phyloP scores from a whole-genome alignment of 768 basidiomycete species.

The Boletus subparvulus region DNA sequence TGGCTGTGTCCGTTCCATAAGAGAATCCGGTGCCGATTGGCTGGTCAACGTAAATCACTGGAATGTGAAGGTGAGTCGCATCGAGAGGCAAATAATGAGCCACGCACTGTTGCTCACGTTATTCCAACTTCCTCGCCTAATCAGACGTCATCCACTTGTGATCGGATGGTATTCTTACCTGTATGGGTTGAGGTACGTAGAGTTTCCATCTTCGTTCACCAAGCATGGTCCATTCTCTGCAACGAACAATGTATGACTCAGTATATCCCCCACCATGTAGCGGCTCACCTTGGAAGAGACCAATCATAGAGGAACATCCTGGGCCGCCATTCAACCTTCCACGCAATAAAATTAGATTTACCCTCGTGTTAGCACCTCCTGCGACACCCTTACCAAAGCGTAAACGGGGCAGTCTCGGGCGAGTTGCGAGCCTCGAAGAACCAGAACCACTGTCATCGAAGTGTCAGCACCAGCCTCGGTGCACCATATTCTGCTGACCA shows the following conservation, averaged over 20 bases:
- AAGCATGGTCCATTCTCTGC: conserved; percentile 64
- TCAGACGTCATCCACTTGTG: not conserved
- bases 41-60: conserved; percentile 72
- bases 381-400: conserved; percentile 48
- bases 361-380: not conserved
- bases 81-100: too few species aligned
- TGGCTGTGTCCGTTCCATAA: conserved; percentile 54
- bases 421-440: conserved; percentile 64
- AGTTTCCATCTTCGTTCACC: conserved; percentile 53
- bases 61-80: too few species aligned
- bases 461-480: not conserved
- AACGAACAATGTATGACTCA: not conserved
- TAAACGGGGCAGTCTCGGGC: conserved; percentile 63
- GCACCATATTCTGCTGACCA: conserved; percentile 37
- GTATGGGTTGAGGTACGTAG: conserved; percentile 58
- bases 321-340: conserved; percentile 59
- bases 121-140: conserved; percentile 45
- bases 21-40: conserved; percentile 69
- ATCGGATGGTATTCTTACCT: conserved; percentile 37
- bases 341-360: conserved; percentile 1
- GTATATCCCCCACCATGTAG: not conserved
- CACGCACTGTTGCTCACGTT: conserved; percentile 60
- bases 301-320: conserved; percentile 63
- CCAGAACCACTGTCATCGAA: conserved; percentile 62
- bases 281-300: conserved; percentile 56